phyloP scores from a whole-genome alignment of 495 filamentous ascomycete species.

The Tuber melanosporum region DNA sequence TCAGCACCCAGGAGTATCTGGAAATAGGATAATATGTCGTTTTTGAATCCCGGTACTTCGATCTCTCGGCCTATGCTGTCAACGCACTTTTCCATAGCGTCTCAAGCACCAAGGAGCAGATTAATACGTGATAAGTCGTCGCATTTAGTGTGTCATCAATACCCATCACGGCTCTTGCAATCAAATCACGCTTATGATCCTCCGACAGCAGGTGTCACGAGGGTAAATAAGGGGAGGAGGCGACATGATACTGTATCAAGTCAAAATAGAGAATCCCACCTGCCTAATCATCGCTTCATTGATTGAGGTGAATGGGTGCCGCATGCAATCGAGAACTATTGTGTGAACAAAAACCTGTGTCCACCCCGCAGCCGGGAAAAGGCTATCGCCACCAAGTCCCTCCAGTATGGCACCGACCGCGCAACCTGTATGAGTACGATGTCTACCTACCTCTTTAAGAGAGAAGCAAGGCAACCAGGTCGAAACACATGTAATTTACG shows the following conservation, averaged over 20 bases:
- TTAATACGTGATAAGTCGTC: neutral
- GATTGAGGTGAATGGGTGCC: neutral
- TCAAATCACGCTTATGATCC: neutral
- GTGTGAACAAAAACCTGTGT: neutral
- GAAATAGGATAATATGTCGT: neutral
- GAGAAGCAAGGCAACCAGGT: neutral
- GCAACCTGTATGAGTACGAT: too few species aligned
- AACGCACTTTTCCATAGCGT: neutral
- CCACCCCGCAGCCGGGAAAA: neutral
- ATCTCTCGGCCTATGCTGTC: neutral
- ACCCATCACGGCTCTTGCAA: neutral
- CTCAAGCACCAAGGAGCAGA: neutral
- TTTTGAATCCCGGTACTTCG: neutral
- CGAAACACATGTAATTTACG: neutral
- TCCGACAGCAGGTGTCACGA: neutral
- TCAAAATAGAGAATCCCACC: neutral
- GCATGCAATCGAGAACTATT: neutral
- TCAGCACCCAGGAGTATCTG: neutral
- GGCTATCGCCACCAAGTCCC: too few species aligned
- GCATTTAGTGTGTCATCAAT: neutral
- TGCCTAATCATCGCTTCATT: neutral
- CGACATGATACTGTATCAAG: too few species aligned
- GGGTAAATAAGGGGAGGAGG: neutral
- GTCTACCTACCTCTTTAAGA: too few species aligned
- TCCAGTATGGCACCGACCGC: too few species aligned